phyloP scores from a whole-genome alignment of 2,329 filamentous ascomycete species.

The Daldinia sp. region DNA sequence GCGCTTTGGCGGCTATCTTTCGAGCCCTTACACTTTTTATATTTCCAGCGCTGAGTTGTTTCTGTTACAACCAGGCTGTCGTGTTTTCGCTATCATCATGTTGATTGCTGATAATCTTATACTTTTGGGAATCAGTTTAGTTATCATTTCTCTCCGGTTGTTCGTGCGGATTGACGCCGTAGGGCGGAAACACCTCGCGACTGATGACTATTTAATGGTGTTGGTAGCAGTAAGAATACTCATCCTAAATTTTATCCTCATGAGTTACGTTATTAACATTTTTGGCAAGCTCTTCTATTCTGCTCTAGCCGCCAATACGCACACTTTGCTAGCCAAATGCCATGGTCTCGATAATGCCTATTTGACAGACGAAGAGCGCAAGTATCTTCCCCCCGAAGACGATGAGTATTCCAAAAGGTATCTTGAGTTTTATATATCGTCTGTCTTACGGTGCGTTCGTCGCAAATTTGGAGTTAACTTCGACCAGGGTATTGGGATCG shows the following conservation, averaged over 20 bases:
- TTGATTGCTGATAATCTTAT: not conserved
- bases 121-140: not conserved
- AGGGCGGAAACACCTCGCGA: not conserved
- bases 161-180: not conserved
- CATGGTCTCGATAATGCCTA: not conserved
- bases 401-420: not conserved
- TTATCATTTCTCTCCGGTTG: not conserved
- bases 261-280: not conserved
- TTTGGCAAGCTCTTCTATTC: not conserved
- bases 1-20: no score
- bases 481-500: not conserved
- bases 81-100: not conserved
- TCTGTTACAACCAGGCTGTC: not conserved
- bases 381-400: not conserved
- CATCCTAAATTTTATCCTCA: not conserved
- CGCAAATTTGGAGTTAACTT: not conserved
- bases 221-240: not conserved
- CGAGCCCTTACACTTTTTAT: no score
- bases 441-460: not conserved
- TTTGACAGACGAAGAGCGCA: not conserved
- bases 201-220: not conserved
- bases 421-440: not conserved
- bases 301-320: not conserved
- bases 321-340: not conserved
- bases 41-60: no score